Percentiles rank a stretch among this genome's conserved stretches.
Evolutionary conservation across 1,139 yeast species (phyloP).

Genomic region (Sugiyamaella paludigena): DNA sequence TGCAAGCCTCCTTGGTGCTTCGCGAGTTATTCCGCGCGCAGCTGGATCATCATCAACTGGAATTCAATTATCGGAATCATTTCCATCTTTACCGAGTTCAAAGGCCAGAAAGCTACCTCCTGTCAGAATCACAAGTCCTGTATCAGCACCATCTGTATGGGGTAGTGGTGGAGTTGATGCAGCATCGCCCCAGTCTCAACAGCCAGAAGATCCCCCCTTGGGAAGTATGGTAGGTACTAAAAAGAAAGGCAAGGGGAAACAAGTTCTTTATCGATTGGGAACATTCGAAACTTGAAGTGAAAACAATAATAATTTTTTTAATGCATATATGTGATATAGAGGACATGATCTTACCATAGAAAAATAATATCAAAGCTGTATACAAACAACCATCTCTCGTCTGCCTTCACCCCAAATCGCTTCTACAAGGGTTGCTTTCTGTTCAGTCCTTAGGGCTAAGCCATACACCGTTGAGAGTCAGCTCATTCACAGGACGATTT

Average conservation of each 20-base stretch:
- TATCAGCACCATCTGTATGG: constrained; percentile 17
- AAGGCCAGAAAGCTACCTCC: constrained; percentile 15
- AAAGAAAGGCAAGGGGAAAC: constrained; percentile 29
- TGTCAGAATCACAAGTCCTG: constrained; percentile 10
- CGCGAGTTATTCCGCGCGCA: constrained; percentile 11
- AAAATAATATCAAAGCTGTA: no score
- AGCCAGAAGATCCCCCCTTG: constrained; percentile 11
- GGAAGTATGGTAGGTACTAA: constrained; percentile 9
- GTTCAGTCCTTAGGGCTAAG: no score
- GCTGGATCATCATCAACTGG: constrained; percentile 6
- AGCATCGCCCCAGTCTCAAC: constrained; percentile 6
- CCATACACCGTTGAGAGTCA: no score
- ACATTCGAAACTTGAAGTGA: constrained; percentile 8
- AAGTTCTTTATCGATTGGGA: constrained; percentile 27
- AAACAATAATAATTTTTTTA: not conserved
- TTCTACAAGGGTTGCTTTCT: no score
- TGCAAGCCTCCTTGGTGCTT: constrained; percentile 17
- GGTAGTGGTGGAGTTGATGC: constrained; percentile 11
- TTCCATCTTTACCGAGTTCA: constrained; percentile 28
- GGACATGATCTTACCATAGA: no score
- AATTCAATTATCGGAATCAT: constrained; percentile 17
- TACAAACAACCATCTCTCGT: not conserved
- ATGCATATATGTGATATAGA: constrained; percentile 6
- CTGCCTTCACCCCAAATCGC: no score
- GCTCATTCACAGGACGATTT: no score